A percentile compares a stretch with the other conserved stretches of the same genome.
Evolutionary conservation across 2,329 filamentous ascomycete species (phyloP).

Genomic region (Nannizziopsis arthrosporioides): DNA sequence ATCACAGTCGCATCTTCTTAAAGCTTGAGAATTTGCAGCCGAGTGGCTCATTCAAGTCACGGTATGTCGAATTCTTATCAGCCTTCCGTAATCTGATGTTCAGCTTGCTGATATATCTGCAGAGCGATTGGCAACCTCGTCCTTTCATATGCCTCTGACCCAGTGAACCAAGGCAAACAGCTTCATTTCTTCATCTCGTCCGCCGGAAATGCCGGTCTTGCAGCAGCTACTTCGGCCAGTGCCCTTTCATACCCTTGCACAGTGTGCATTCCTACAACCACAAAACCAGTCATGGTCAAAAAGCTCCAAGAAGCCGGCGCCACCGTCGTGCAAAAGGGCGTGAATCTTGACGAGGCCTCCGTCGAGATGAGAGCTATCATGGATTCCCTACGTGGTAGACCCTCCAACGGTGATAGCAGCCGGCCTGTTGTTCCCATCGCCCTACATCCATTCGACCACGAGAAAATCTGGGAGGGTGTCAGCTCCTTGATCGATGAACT

Average conservation of each 20-base stretch:
- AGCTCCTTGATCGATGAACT: slow-evolving; percentile 37
- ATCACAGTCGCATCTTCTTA: slow-evolving; percentile 58
- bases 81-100: background rate
- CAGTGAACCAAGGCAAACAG: slow-evolving; percentile 32
- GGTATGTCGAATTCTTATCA: slow-evolving; percentile 21
- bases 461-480: slow-evolving; percentile 37
- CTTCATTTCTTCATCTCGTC: slow-evolving; percentile 68
- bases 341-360: slow-evolving; percentile 59
- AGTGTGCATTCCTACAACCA: slow-evolving; percentile 59
- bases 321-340: slow-evolving; percentile 56
- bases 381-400: slow-evolving; percentile 4
- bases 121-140: slow-evolving; percentile 61
- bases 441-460: slow-evolving; percentile 36
- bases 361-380: slow-evolving; percentile 36
- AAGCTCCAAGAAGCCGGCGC: slow-evolving; percentile 60
- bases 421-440: slow-evolving; percentile 31
- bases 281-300: slow-evolving; percentile 56
- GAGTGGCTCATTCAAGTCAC: slow-evolving; percentile 75
- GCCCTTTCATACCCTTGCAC: slow-evolving; percentile 55
- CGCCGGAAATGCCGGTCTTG: slow-evolving; percentile 75
- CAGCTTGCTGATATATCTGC: background rate
- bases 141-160: slow-evolving; percentile 38
- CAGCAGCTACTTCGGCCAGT: slow-evolving; percentile 61
- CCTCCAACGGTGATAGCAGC: slow-evolving; percentile 11
- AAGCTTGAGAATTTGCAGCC: slow-evolving; percentile 80